phyloP scores from a whole-genome alignment of 73 alveolate species.

The Uronychia binucleata region DNA sequence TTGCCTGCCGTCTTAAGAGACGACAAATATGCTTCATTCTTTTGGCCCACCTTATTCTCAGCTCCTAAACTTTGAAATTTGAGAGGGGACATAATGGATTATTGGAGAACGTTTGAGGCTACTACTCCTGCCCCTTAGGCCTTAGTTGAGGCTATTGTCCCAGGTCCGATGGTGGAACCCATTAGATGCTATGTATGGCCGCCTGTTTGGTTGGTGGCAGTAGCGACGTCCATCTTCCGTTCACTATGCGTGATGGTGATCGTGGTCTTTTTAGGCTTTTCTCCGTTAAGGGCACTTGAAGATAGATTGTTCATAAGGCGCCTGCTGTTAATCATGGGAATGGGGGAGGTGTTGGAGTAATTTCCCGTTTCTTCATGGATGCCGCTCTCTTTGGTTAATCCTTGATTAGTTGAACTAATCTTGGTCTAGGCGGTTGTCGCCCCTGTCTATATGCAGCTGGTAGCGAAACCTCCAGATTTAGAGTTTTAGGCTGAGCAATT shows the following conservation, averaged over 20 bases:
- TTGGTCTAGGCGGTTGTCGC: neutral
- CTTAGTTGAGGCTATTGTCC: too few relatives aligned
- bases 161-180: too few relatives aligned
- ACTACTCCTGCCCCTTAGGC: too few relatives aligned
- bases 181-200: too few relatives aligned
- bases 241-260: neutral
- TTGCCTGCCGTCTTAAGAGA: neutral
- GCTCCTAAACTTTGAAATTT: neutral
- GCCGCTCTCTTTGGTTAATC: neutral
- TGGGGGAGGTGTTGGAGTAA: neutral
- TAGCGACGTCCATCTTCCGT: neutral
- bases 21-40: neutral
- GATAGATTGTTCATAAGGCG: neutral
- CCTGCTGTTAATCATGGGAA: neutral
- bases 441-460: too few relatives aligned
- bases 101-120: too few relatives aligned
- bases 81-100: neutral
- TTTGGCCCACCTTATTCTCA: neutral
- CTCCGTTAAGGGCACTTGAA: neutral
- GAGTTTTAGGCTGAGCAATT: too few relatives aligned
- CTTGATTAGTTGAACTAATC: neutral
- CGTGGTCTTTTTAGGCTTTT: neutral
- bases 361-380: neutral
- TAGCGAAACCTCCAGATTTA: too few relatives aligned
- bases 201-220: too few relatives aligned